Evolutionary conservation across 2,329 filamentous ascomycete genomes (phyloP).

Genomic region (Dactylella cylindrospora): DNA sequence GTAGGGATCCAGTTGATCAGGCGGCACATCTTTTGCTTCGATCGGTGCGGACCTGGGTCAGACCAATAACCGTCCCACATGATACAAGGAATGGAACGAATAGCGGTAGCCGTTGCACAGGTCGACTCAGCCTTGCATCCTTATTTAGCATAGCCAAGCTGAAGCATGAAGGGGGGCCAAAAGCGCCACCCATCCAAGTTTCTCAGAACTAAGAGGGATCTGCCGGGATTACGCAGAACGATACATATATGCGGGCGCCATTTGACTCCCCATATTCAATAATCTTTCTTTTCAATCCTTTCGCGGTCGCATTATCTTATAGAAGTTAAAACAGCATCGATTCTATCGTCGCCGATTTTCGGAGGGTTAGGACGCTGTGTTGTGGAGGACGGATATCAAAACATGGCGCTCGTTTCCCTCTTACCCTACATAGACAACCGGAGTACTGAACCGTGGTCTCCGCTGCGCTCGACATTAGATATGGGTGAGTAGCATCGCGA

Average conservation of each 20-base stretch:
- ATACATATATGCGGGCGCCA: constrained; percentile 22
- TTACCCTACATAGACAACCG: constrained; percentile 38
- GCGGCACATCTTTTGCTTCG: too few species aligned
- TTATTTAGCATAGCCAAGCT: constrained; percentile 23
- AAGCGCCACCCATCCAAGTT: not conserved
- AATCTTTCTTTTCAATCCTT: constrained; percentile 9
- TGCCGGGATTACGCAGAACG: constrained; percentile 5
- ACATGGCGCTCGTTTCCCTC: constrained; percentile 35
- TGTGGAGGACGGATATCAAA: too few species aligned
- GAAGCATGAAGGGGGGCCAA: constrained; percentile 15
- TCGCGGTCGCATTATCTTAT: not conserved
- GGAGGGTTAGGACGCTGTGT: too few species aligned
- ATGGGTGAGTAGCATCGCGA: constrained; percentile 30
- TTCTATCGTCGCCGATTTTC: not conserved
- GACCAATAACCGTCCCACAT: too few species aligned
- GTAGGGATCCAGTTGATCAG: too few species aligned
- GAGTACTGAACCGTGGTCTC: constrained; percentile 28
- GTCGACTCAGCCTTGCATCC: constrained; percentile 41
- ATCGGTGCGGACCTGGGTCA: too few species aligned
- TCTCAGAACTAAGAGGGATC: constrained; percentile 4
- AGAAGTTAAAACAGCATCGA: too few species aligned
- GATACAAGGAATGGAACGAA: too few species aligned
- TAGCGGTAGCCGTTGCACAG: constrained; percentile 7
- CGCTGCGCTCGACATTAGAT: constrained; percentile 16
- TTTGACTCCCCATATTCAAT: constrained; percentile 1